phyloP scores from a whole-genome alignment of 2,329 filamentous ascomycete species.

The Alternaria ventricosa region DNA sequence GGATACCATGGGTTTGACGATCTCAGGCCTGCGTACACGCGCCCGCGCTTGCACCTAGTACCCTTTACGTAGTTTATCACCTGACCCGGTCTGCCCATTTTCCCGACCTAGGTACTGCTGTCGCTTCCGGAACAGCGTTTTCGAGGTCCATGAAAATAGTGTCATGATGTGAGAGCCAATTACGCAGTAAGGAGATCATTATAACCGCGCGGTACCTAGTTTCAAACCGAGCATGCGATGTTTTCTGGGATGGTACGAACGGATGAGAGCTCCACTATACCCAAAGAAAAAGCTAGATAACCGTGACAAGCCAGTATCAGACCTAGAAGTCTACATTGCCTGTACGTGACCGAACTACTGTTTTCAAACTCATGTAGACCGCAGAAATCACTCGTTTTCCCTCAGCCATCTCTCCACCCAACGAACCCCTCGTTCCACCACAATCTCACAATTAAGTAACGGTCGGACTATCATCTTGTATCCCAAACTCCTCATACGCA shows the following conservation, averaged over 20 bases:
- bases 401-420: neutral
- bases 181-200: neutral
- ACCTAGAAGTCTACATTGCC: neutral
- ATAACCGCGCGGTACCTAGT: neutral
- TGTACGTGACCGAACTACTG: neutral
- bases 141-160: neutral
- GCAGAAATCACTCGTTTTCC: neutral
- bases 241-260: neutral
- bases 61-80: too few relatives aligned
- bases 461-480: neutral
- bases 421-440: neutral
- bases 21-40: too few relatives aligned
- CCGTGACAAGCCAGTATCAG: neutral
- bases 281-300: neutral
- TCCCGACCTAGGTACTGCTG: neutral
- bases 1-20: too few relatives aligned
- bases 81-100: neutral
- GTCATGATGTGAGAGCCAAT: neutral
- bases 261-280: neutral
- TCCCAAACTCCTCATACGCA: neutral
- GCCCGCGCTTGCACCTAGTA: too few relatives aligned
- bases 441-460: accelerated
- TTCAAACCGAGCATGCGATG: neutral
- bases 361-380: neutral
- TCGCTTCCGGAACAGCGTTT: neutral